Evolutionary conservation across 805 yeast genomes (phyloP).

Genomic region (Citeromyces matritensis): DNA sequence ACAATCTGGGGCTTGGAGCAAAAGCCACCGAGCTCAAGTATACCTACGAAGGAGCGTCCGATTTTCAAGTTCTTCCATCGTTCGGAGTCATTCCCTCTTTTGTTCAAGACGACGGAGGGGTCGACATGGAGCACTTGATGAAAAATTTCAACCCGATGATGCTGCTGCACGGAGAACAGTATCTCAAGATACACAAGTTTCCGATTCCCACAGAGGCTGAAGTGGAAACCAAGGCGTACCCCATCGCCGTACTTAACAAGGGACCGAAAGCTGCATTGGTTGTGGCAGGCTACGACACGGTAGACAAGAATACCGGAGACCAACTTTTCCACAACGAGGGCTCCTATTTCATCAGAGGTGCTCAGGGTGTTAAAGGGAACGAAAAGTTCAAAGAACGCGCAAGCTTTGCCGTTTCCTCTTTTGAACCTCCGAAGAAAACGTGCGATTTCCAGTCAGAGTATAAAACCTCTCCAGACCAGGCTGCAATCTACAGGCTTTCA

Average conservation of each 20-base stretch:
- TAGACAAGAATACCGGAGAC: slow-evolving; percentile 56
- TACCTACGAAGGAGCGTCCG: slow-evolving; percentile 58
- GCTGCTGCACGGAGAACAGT: slow-evolving; percentile 92
- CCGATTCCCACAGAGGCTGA: slow-evolving; percentile 66
- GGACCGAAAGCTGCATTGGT: slow-evolving; percentile 65
- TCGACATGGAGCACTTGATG: slow-evolving; percentile 45
- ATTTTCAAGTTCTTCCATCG: slow-evolving; percentile 79
- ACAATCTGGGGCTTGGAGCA: slow-evolving; percentile 87
- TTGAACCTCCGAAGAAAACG: slow-evolving; percentile 40
- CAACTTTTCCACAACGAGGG: slow-evolving; percentile 67
- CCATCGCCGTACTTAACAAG: slow-evolving; percentile 71
- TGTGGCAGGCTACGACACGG: slow-evolving; percentile 58
- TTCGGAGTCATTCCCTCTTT: slow-evolving; percentile 85
- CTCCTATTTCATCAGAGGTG: slow-evolving; percentile 71
- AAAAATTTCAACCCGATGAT: slow-evolving; percentile 81
- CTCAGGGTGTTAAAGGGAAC: slow-evolving; percentile 39
- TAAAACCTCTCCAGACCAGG: slow-evolving; percentile 55
- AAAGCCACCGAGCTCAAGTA: slow-evolving; percentile 61
- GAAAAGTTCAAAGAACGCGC: slow-evolving; percentile 30
- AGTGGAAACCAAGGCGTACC: slow-evolving; percentile 44
- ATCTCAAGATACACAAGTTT: slow-evolving; percentile 56
- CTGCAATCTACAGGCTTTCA: slow-evolving; percentile 79
- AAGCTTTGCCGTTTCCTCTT: slow-evolving; percentile 46
- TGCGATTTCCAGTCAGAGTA: slow-evolving; percentile 57
- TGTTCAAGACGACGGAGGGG: slow-evolving; percentile 39